Evolutionary conservation across 83 land plant genomes (phyloP).

Genomic region (Isoetes engelmannii): DNA sequence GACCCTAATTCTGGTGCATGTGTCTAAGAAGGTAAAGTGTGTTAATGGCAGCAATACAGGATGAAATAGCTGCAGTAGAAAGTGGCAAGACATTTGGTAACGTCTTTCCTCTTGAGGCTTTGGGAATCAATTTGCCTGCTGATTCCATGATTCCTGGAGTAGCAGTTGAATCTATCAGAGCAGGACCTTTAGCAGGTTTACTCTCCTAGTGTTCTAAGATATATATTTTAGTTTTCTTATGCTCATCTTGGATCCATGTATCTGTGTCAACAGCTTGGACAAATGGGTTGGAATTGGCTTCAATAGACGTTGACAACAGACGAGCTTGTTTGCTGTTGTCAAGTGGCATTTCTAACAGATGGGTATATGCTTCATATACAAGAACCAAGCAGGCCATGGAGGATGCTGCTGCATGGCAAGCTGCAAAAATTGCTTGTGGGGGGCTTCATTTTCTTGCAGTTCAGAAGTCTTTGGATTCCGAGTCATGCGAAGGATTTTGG

Average conservation of each 20-base stretch:
- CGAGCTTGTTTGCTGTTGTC: constrained; percentile 61
- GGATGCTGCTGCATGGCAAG: constrained; percentile 96
- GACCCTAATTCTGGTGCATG: not conserved
- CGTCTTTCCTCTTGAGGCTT: constrained; percentile 53
- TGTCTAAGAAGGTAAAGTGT: not conserved
- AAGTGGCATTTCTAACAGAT: constrained; percentile 68
- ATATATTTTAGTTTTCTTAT: not conserved
- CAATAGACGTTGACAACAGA: constrained; percentile 52
- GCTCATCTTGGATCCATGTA: constrained; percentile 1
- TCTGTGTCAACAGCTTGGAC: constrained; percentile 66
- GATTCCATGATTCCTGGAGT: constrained; percentile 78
- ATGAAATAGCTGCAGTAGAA: constrained; percentile 59
- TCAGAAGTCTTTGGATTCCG: constrained; percentile 78
- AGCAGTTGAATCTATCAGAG: constrained; percentile 83
- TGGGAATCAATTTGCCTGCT: constrained; percentile 55
- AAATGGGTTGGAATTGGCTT: constrained; percentile 84
- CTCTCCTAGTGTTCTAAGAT: not conserved
- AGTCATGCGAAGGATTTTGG: constrained; percentile 90
- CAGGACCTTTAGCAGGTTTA: constrained; percentile 79
- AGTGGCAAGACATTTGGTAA: constrained; percentile 59
- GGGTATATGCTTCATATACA: constrained; percentile 73
- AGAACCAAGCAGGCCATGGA: constrained; percentile 53
- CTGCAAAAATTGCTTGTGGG: constrained; percentile 78
- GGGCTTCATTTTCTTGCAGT: constrained; percentile 94
- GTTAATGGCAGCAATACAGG: constrained; percentile 46